A percentile compares a stretch with the other conserved stretches of the same genome.
These are phyloP conservation scores for Boletellus ananas DNA, from an alignment of 768 basidiomycete species.

Conservation along the genomic window DNA sequence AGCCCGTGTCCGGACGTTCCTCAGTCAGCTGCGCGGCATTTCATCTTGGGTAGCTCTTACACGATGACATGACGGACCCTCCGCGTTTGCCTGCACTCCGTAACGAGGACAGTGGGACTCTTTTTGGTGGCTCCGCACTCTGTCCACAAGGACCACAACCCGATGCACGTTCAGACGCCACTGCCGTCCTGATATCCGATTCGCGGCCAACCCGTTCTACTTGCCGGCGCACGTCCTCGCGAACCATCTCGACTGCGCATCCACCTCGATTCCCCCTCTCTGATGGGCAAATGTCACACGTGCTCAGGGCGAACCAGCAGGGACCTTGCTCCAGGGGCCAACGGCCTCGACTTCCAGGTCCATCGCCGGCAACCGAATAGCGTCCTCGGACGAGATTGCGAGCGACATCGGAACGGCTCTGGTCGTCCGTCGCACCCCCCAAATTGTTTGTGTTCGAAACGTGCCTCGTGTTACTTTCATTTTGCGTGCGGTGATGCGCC, in stretches of 20 bases:
- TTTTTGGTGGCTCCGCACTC: slow-evolving; percentile 15
- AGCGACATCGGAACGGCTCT: slow-evolving; percentile 3
- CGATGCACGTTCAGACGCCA: neutral
- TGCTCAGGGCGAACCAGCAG: slow-evolving; percentile 7
- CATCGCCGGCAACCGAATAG: slow-evolving; percentile 15
- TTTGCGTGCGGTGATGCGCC: too few species aligned
- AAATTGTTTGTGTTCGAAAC: too few species aligned
- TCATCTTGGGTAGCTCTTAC: neutral
- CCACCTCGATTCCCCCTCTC: slow-evolving; percentile 7
- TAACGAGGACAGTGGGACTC: slow-evolving; percentile 5
- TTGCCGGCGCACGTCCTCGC: slow-evolving; percentile 13
- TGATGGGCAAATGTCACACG: neutral
- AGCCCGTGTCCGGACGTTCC: neutral
- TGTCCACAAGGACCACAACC: too few species aligned
- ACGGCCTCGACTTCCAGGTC: slow-evolving; percentile 9
- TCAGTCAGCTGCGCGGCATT: neutral
- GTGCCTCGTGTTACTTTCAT: too few species aligned
- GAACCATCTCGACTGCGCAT: slow-evolving; percentile 16
- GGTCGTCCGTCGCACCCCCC: too few species aligned
- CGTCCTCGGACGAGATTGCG: slow-evolving; percentile 11
- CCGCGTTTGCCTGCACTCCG: slow-evolving; percentile 12
- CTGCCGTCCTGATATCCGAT: slow-evolving; percentile 17
- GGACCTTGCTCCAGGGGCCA: slow-evolving; percentile 2
- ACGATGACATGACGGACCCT: neutral
- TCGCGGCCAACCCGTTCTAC: slow-evolving; percentile 13